phyloP scores from a whole-genome alignment of 805 yeast genomes.

The Nakazawaea holstii region DNA sequence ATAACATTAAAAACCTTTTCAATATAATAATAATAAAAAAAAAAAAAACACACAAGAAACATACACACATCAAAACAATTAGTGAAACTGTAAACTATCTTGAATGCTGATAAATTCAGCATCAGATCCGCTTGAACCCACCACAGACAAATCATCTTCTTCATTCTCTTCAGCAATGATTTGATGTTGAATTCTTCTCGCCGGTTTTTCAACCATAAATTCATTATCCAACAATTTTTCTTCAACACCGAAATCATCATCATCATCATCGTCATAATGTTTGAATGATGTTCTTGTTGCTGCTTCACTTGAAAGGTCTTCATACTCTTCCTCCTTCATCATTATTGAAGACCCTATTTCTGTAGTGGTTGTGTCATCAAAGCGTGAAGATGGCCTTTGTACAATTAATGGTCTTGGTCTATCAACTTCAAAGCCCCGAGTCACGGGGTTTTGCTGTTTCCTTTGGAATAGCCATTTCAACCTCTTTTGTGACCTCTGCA shows the following conservation, averaged over 20 bases:
- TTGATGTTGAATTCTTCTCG: conserved; percentile 19
- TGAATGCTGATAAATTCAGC: neutral
- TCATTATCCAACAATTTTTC: conserved; percentile 10
- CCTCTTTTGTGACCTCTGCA: conserved; percentile 13
- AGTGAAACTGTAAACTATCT: neutral
- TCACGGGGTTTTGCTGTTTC: neutral
- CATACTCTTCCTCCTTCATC: neutral
- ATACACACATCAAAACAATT: too few relatives aligned
- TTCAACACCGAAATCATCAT: conserved; percentile 8
- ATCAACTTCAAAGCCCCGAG: conserved; percentile 7
- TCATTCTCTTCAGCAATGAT: conserved; percentile 1
- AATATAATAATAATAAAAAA: too few relatives aligned
- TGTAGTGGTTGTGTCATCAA: conserved; percentile 5
- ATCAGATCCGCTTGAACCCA: neutral
- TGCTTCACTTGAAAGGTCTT: conserved; percentile 6
- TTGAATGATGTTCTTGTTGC: neutral
- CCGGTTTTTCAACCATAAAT: conserved; percentile 11
- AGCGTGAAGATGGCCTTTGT: neutral
- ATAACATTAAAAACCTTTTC: neutral
- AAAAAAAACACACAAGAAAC: neutral
- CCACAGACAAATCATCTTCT: neutral
- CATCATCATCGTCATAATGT: conserved; percentile 8
- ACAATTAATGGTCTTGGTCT: conserved; percentile 22
- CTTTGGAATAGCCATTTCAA: conserved; percentile 5
- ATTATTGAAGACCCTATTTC: neutral